phyloP scores from a whole-genome alignment of 345 rosid genomes.

The Gossypium longicalyx region DNA sequence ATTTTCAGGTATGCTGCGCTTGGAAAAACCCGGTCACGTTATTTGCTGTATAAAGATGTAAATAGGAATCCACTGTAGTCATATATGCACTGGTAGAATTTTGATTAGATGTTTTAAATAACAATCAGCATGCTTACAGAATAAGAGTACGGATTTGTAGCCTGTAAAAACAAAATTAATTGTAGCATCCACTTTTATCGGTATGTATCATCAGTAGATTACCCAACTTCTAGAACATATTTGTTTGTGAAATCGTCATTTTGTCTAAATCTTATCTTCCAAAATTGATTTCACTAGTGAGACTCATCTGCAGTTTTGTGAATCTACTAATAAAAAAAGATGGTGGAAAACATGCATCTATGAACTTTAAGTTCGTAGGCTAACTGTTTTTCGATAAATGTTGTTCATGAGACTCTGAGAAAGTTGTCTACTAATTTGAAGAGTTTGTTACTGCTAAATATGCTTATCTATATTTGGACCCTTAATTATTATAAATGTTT shows the following conservation, averaged over 20 bases:
- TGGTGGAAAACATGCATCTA: neutral
- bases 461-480: neutral
- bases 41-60: constrained; percentile 28
- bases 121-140: neutral
- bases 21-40: constrained; percentile 2
- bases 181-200: neutral
- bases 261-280: neutral
- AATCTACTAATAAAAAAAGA: neutral
- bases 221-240: neutral
- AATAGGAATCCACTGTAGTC: constrained; percentile 50
- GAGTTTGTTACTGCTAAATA: neutral
- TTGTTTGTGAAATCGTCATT: neutral
- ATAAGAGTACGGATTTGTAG: neutral
- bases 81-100: constrained; percentile 19
- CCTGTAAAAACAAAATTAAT: neutral
- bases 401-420: neutral
- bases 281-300: neutral
- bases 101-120: neutral
- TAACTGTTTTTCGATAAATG: neutral
- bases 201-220: neutral
- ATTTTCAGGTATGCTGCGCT: constrained; percentile 13
- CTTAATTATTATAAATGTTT: neutral
- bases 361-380: neutral
- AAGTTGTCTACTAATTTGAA: neutral
- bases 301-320: neutral